Conservation (phyloP, 2,329 filamentous ascomycete genomes). For the Penicillium freii region DNA sequence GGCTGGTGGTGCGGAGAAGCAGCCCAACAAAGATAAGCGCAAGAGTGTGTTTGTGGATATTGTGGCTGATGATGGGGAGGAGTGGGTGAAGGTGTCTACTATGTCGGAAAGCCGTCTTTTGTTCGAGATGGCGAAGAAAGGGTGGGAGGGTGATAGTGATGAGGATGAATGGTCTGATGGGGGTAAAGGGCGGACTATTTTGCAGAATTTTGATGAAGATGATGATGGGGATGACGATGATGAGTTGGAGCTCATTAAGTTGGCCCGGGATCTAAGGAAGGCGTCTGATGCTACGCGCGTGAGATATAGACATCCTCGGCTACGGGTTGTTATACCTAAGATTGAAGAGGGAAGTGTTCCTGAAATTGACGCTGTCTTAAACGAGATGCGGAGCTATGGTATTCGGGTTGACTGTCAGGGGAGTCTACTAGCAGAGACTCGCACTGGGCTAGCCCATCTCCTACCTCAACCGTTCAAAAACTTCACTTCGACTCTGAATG, state of each 20-base stretch:
- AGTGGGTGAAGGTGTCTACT: slow-evolving; percentile 69
- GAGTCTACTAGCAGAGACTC: slow-evolving; percentile 13
- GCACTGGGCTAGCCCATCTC: slow-evolving; percentile 32
- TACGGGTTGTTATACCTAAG: slow-evolving; percentile 62
- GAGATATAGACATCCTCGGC: slow-evolving; percentile 57
- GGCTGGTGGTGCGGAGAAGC: slow-evolving; percentile 22
- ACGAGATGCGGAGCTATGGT: slow-evolving; percentile 55
- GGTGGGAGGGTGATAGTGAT: slow-evolving; percentile 54
- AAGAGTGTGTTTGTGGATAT: slow-evolving; percentile 62
- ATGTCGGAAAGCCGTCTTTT: slow-evolving; percentile 62
- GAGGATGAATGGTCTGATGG: slow-evolving; percentile 47
- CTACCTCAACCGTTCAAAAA: slow-evolving; percentile 42
- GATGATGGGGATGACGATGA: slow-evolving; percentile 48
- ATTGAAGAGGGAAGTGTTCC: slow-evolving; percentile 51
- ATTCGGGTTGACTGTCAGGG: slow-evolving; percentile 41
- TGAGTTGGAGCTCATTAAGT: slow-evolving; percentile 59
- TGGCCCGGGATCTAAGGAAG: slow-evolving; percentile 57
- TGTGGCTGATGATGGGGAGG: slow-evolving; percentile 59
- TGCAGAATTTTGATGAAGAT: slow-evolving; percentile 32
- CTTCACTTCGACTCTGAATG: slow-evolving; percentile 46
- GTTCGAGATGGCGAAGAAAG: slow-evolving; percentile 67
- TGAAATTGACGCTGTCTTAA: slow-evolving; percentile 58
- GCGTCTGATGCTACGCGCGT: slow-evolving; percentile 58
- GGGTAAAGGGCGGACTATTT: slow-evolving; percentile 22
- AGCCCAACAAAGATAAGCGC: slow-evolving; percentile 43